These are phyloP conservation scores for Selenicereus undatus DNA, from an alignment of 148 eudicot species.

Conservation along the genomic window DNA sequence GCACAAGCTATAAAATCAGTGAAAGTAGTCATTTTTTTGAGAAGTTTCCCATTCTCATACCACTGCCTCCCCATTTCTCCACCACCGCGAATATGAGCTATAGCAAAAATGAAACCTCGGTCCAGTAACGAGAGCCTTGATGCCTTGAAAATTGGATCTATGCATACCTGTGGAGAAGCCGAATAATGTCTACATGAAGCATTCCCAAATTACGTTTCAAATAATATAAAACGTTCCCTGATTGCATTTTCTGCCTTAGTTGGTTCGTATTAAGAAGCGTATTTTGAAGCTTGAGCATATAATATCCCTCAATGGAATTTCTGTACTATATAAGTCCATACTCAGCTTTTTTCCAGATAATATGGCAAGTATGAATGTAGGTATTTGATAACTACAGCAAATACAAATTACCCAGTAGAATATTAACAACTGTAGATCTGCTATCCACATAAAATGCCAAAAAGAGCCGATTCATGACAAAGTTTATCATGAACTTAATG, in stretches of 20 bases:
- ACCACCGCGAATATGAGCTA: constrained; percentile 93
- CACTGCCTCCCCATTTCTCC: constrained; percentile 98
- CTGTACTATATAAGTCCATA: background rate
- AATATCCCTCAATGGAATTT: background rate
- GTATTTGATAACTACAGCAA: background rate
- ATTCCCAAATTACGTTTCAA: too few species aligned
- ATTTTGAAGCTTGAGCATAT: background rate
- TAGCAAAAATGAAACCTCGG: constrained; percentile 67
- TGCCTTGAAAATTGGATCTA: constrained; percentile 65
- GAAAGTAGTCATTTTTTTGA: constrained; percentile 79
- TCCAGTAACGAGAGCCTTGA: constrained; percentile 79
- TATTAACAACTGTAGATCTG: background rate
- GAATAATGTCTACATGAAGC: background rate
- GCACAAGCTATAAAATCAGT: constrained; percentile 84
- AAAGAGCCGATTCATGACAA: too few species aligned
- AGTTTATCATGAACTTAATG: background rate
- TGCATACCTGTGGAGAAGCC: constrained; percentile 42
- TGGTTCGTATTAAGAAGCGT: background rate
- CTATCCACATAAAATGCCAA: background rate
- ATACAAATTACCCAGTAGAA: background rate
- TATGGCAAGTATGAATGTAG: background rate
- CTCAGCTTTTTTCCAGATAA: background rate
- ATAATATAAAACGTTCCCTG: background rate
- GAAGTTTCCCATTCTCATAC: constrained; percentile 82
- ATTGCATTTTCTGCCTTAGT: background rate